These are phyloP conservation scores for Neurospora africana DNA, from an alignment of 495 filamentous ascomycete species.

Conservation along the genomic window DNA sequence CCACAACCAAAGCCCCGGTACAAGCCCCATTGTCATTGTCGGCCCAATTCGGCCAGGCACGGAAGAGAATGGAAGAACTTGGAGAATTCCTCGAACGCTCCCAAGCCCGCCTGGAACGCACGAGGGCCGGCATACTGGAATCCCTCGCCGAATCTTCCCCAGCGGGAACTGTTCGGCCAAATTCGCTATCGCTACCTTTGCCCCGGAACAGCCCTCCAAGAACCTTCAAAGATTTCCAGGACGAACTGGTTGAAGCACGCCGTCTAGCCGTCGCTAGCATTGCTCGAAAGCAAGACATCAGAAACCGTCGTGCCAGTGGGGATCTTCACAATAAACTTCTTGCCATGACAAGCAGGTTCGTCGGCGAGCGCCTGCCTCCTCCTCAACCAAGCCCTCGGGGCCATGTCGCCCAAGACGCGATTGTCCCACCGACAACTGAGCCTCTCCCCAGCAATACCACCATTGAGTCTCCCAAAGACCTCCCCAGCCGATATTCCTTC, in stretches of 20 bases:
- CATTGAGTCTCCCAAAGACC: not conserved
- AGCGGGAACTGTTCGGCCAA: not conserved
- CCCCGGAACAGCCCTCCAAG: not conserved
- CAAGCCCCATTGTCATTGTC: not conserved
- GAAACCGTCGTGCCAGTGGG: not conserved
- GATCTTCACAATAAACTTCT: not conserved
- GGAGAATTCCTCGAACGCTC: not conserved
- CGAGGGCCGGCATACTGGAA: not conserved
- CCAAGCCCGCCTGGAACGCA: not conserved
- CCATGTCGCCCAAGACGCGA: not conserved
- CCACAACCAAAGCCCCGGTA: not conserved
- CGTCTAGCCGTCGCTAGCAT: not conserved
- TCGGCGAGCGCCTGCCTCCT: not conserved
- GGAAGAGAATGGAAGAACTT: not conserved
- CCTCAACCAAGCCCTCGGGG: not conserved
- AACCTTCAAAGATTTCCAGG: not conserved
- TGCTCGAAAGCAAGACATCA: not conserved
- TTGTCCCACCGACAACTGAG: not conserved
- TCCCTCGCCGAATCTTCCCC: not conserved
- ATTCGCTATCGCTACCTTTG: not conserved
- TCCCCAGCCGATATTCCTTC: not conserved
- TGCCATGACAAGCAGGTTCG: not conserved
- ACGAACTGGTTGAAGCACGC: not conserved
- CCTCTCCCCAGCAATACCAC: not conserved
- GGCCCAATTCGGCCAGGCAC: not conserved